Conservation (phyloP, 2,329 filamentous ascomycete genomes). For the Teratosphaeria gauchensis region DNA sequence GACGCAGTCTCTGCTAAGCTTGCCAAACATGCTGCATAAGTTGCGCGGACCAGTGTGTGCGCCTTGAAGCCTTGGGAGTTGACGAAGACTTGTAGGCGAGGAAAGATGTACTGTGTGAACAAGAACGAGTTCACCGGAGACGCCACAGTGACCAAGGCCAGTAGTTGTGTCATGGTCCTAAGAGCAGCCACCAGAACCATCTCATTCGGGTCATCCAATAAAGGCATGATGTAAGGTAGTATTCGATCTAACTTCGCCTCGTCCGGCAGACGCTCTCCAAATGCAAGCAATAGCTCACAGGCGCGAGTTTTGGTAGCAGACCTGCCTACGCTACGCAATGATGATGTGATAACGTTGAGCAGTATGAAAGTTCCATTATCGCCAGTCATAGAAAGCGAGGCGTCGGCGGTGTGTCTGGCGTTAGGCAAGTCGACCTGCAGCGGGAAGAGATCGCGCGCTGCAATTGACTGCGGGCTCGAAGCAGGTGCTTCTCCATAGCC, state of each 20-base stretch:
- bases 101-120: conserved; percentile 58
- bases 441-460: conserved; percentile 55
- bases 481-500: conserved; percentile 47
- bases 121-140: conserved; percentile 62
- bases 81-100: conserved; percentile 49
- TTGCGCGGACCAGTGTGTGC: conserved; percentile 66
- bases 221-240: conserved; percentile 74
- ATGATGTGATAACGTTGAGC: conserved; percentile 77
- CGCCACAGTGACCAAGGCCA: conserved; percentile 79
- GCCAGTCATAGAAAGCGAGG: conserved; percentile 48
- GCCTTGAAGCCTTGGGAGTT: conserved; percentile 35
- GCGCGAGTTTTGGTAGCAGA: conserved; percentile 79
- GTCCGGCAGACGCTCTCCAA: conserved; percentile 82
- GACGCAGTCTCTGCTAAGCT: conserved; percentile 78
- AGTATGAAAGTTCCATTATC: conserved; percentile 94
- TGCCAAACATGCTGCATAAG: conserved; percentile 86
- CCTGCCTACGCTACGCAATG: conserved; percentile 78
- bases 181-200: conserved; percentile 78
- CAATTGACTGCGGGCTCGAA: conserved; percentile 31
- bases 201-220: conserved; percentile 74
- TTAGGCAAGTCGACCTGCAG: conserved; percentile 80
- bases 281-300: conserved; percentile 84
- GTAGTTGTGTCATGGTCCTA: conserved; percentile 75
- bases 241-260: conserved; percentile 93
- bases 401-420: conserved; percentile 61